Conservation (phyloP, 2,329 filamentous ascomycete species). For the Alternaria triticina region DNA sequence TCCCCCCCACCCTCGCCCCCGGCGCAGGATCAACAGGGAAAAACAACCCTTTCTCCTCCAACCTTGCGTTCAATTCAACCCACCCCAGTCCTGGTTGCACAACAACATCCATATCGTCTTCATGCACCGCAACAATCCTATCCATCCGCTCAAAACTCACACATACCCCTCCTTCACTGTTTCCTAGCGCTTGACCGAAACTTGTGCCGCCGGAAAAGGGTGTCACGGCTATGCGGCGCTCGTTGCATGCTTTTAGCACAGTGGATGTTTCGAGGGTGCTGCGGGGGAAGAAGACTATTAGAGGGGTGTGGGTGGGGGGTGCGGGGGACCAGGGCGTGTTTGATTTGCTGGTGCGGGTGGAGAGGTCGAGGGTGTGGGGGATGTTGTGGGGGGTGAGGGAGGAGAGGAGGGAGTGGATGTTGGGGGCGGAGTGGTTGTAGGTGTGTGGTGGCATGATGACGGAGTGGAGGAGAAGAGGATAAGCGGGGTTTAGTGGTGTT, state of each 20-base stretch:
- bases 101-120: slow-evolving; percentile 66
- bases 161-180: slow-evolving; percentile 80
- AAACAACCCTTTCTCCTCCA: slow-evolving; percentile 72
- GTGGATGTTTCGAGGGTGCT: slow-evolving; percentile 79
- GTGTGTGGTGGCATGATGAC: slow-evolving; percentile 1
- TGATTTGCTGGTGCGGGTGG: slow-evolving; percentile 21
- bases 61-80: slow-evolving; percentile 79
- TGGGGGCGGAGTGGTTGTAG: slow-evolving; percentile 20
- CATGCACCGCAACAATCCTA: slow-evolving; percentile 79
- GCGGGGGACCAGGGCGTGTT: slow-evolving; percentile 33
- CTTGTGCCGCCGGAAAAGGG: slow-evolving; percentile 86
- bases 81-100: slow-evolving; percentile 74
- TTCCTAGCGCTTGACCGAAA: slow-evolving; percentile 83
- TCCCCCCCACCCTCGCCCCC: slow-evolving; percentile 87
- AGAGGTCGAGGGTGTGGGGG: slow-evolving; percentile 13
- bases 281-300: slow-evolving; percentile 72
- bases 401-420: slow-evolving; percentile 13
- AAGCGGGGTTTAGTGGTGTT: too few relatives aligned
- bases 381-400: slow-evolving; percentile 2
- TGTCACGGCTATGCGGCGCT: slow-evolving; percentile 79
- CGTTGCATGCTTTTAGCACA: slow-evolving; percentile 84
- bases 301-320: slow-evolving; percentile 44
- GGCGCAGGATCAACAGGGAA: slow-evolving; percentile 94
- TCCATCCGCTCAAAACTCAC: slow-evolving; percentile 86
- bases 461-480: not conserved